These are phyloP conservation scores for Hypoxylon sp. DNA, from an alignment of 2,329 filamentous ascomycete species.

Conservation along the genomic window DNA sequence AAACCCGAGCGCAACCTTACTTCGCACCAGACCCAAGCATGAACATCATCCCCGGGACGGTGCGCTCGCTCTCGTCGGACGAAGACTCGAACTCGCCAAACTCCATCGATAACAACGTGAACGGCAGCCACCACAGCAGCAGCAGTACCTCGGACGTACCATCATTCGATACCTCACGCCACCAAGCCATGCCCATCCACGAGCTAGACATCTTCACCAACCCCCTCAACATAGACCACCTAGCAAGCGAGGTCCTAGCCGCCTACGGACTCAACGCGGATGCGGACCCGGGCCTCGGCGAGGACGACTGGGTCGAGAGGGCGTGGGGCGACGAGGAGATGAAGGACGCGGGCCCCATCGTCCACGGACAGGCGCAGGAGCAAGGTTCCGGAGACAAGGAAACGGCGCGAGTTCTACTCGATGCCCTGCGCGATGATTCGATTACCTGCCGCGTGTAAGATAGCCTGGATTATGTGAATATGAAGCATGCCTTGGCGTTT, in stretches of 20 bases:
- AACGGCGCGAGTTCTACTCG: slow-evolving; percentile 50
- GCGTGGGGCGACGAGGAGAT: slow-evolving; percentile 46
- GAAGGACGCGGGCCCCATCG: slow-evolving; percentile 16
- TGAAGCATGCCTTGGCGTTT: background rate
- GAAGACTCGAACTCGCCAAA: slow-evolving; percentile 42
- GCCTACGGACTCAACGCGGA: slow-evolving; percentile 43
- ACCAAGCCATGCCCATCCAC: slow-evolving; percentile 18
- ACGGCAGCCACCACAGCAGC: background rate
- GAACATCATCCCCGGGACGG: slow-evolving; percentile 38
- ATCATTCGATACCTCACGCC: background rate
- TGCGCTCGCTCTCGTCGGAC: slow-evolving; percentile 45
- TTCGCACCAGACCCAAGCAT: slow-evolving; percentile 21
- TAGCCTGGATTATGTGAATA: too few relatives aligned
- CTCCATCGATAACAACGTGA: slow-evolving; percentile 26
- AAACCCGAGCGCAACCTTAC: slow-evolving; percentile 6
- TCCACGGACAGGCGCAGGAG: slow-evolving; percentile 38
- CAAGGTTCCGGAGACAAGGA: slow-evolving; percentile 48
- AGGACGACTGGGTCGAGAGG: slow-evolving; percentile 51
- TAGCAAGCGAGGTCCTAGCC: slow-evolving; percentile 46
- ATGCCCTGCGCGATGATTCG: slow-evolving; percentile 47
- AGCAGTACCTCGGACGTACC: background rate
- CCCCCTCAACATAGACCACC: slow-evolving; percentile 43
- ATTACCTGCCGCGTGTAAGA: slow-evolving; percentile 32
- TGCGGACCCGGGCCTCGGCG: slow-evolving; percentile 25
- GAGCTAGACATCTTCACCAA: slow-evolving; percentile 36